These are phyloP conservation scores for Alternaria sp. DNA, from an alignment of 2,329 filamentous ascomycete species.

Conservation along the genomic window DNA sequence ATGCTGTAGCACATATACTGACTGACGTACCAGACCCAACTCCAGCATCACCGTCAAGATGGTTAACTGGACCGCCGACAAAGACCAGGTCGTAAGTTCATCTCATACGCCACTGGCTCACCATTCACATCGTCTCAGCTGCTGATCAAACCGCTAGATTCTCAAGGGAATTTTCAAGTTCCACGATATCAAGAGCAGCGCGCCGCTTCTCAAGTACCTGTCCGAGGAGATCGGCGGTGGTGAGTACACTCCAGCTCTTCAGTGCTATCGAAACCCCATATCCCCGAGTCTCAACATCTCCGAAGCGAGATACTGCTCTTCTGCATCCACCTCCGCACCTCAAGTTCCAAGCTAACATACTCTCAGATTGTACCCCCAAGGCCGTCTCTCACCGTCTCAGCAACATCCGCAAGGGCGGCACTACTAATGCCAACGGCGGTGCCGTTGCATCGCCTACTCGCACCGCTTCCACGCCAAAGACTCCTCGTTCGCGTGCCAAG, in stretches of 20 bases:
- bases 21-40: not conserved
- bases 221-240: not conserved
- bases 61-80: slow-evolving; percentile 30
- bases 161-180: slow-evolving; percentile 28
- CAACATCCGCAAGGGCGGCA: not conserved
- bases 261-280: too few relatives aligned
- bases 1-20: not conserved
- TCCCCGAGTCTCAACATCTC: too few relatives aligned
- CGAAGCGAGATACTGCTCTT: too few relatives aligned
- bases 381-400: slow-evolving; percentile 34
- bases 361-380: slow-evolving; percentile 35
- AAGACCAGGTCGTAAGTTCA: slow-evolving; percentile 27
- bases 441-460: not conserved
- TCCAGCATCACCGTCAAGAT: slow-evolving; percentile 6
- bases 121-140: not conserved
- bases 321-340: too few relatives aligned
- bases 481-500: not conserved
- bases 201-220: not conserved
- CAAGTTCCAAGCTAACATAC: not conserved
- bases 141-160: slow-evolving; percentile 21
- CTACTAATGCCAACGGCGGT: too few relatives aligned
- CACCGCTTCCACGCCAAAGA: slow-evolving; percentile 1
- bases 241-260: slow-evolving; percentile 4
- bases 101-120: not conserved
- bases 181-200: slow-evolving; percentile 18